Percentiles rank a stretch among this genome's conserved stretches.
Conservation (phyloP, 1,284 basidiomycete genomes). For the Heterobasidion occidentale region DNA sequence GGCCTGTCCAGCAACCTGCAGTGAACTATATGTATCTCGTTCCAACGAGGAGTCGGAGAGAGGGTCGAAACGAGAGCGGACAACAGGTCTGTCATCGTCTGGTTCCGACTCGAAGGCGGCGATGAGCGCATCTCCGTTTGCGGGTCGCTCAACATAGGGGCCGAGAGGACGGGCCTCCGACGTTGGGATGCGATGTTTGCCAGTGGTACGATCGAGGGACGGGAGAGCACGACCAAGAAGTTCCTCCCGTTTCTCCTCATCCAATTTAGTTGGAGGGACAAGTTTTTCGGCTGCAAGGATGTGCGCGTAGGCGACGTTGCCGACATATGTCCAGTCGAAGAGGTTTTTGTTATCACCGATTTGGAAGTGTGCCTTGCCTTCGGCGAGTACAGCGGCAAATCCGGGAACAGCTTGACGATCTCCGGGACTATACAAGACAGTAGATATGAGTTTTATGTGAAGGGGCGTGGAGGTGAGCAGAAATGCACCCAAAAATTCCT, state of each 20-base stretch:
- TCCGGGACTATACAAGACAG: slow-evolving; percentile 54
- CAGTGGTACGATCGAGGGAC: slow-evolving; percentile 56
- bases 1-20: slow-evolving; percentile 85
- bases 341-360: slow-evolving; percentile 92
- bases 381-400: slow-evolving; percentile 75
- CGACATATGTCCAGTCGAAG: slow-evolving; percentile 98
- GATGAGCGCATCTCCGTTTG: slow-evolving; percentile 51
- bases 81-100: slow-evolving; percentile 45
- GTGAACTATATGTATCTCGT: slow-evolving; percentile 33
- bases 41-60: slow-evolving; percentile 49
- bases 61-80: slow-evolving; percentile 73
- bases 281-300: slow-evolving; percentile 89
- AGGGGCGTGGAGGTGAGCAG: not conserved
- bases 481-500: slow-evolving; percentile 89
- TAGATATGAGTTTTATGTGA: not conserved
- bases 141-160: slow-evolving; percentile 58
- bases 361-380: slow-evolving; percentile 86
- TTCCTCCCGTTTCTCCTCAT: slow-evolving; percentile 30
- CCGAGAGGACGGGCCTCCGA: slow-evolving; percentile 74
- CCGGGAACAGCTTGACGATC: slow-evolving; percentile 86
- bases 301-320: slow-evolving; percentile 93
- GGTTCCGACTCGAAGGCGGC: slow-evolving; percentile 47
- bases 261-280: slow-evolving; percentile 32
- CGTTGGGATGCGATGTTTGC: slow-evolving; percentile 62
- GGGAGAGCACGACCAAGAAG: slow-evolving; percentile 50